Evolutionary conservation across 2,329 filamentous ascomycete species (phyloP), one percentile per base, ranked within the genome.

Genomic region (Bipolaris cookei): DNA sequence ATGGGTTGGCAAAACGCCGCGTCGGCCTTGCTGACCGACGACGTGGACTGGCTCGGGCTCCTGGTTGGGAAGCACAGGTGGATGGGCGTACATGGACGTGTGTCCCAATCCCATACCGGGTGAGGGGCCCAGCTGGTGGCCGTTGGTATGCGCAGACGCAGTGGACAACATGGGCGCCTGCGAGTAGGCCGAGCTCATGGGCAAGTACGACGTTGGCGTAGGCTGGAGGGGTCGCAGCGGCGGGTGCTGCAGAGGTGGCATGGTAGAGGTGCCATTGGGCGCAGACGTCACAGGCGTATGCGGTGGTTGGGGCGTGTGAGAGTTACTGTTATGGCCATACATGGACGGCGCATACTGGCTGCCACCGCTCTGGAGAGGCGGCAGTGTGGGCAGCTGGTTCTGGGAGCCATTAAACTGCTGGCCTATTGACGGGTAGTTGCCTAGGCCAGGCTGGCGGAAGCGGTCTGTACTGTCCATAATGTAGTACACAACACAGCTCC

Each of bases 1-100:
- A 60, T 93, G 92, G 69, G 92, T 97, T 14, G 94, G 94, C 61
- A 98, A 80, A 37, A 97, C 96, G 46, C 94, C 94, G 65, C 94
- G 87, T 63, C 94, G 88, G 57, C 94, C 94, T 80, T 98, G 94
- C 23, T 93, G 96, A 51, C 94, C 94, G 52, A 98, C 94, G 46
- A 97, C 94, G 73, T 97, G 94, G 30, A 92, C 95, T 14, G 90
- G 91, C 69, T 88, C 86, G 11, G 77, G 75, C 66, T 82, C 80
- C 62, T 76, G 73, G 66, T 76, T 76, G 32, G 74, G 63, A 28
- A 76, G 69, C 38, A 77, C 70, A 20, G 74, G 73, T 50, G 71
- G 66, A 54, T 73, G 73, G 44, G 69, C 66, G 59, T 74, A 75
- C 51, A 78, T 66, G 67, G 79, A 67, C 64, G 78, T 61, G 64